Evolutionary conservation across 2,329 filamentous ascomycete genomes (phyloP), one percentile per base, ranked within the genome.

Genomic region (Alternaria panax): DNA sequence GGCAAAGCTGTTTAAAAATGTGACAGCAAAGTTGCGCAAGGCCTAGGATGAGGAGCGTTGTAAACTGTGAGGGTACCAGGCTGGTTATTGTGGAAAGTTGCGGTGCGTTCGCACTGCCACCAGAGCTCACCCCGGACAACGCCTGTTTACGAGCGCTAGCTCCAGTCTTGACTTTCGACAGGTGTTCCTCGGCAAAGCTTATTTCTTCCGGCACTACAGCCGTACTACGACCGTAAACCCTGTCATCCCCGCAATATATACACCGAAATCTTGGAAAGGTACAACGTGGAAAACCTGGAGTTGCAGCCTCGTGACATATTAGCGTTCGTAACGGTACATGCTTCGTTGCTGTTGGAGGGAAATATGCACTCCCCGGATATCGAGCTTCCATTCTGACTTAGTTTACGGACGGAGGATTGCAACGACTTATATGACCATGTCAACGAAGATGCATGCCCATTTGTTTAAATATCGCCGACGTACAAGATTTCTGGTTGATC

Each of bases 161-260:
- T 14, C n/a, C 22, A 18, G 41, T 51, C 59, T 58, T 58, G 36
- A 51, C 8, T 14, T 30, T 53, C 20, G 50, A 24, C 36, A 25
- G 20, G 25, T 41, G 27, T 43, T 24, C 42, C 54, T 61, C 51
- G 59, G 59, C 55, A 51, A 61, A 51, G 54, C 59, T 61, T 61
- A 51, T 47, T 41, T 40, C 40, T 59, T 59, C 55, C 59, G 54
- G 30, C 45, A 27, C 45, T 51, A 59, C 25, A 18, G 12, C 32
- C 54, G 30, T 41, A 24, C 50, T 51, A 59, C 38, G 20, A 20
- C 27, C 20, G 12, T 18, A 46, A 14, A 40, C 38, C 54, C 28
- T 41, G 38, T n/a, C 7, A 45, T 42, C 51, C 59, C 59, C 55
- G 59, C 59, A 59, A 41, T 38, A 14, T 22, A 7, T 3, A 34